These are phyloP conservation scores for Diaporthe longicolla DNA, from an alignment of 2,329 filamentous ascomycete genomes.

Conservation along the genomic window DNA sequence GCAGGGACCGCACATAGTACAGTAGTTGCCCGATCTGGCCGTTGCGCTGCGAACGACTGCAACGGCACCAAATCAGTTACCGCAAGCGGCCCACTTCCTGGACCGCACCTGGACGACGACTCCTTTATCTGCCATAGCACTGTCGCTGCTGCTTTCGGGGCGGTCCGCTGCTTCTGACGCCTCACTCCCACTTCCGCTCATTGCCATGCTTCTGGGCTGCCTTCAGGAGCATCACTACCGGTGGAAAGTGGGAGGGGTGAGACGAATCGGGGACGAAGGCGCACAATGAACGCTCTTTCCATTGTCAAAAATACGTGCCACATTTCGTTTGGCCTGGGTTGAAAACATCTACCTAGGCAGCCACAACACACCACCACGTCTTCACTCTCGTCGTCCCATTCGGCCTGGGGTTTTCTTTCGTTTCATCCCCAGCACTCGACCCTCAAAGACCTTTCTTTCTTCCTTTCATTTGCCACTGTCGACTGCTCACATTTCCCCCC, in stretches of 20 bases:
- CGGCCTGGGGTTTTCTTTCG: constrained; percentile 18
- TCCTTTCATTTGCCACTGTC: background rate
- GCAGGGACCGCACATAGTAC: background rate
- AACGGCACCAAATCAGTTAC: constrained; percentile 10
- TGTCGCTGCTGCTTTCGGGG: constrained; percentile 5
- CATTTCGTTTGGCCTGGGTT: background rate
- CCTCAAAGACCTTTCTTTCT: constrained; percentile 28
- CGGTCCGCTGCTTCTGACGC: constrained; percentile 6
- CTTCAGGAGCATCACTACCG: constrained; percentile 12
- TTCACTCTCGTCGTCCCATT: constrained; percentile 1
- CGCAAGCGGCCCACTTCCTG: constrained; percentile 22
- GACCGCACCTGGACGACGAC: background rate
- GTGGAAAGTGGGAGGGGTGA: constrained; percentile 12
- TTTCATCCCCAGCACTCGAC: background rate
- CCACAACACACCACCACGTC: background rate
- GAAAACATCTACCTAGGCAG: background rate
- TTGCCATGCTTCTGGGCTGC: constrained; percentile 31
- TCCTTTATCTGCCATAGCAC: constrained; percentile 16
- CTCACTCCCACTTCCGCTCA: constrained; percentile 16
- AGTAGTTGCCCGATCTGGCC: background rate
- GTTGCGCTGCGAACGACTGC: constrained; percentile 13
- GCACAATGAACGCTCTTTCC: background rate
- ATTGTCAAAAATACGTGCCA: constrained; percentile 29
- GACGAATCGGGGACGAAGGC: constrained; percentile 17
- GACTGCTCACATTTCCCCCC: background rate